phyloP scores from a whole-genome alignment of 2,329 filamentous ascomycete genomes.

The Aspergillus aculeatinus region DNA sequence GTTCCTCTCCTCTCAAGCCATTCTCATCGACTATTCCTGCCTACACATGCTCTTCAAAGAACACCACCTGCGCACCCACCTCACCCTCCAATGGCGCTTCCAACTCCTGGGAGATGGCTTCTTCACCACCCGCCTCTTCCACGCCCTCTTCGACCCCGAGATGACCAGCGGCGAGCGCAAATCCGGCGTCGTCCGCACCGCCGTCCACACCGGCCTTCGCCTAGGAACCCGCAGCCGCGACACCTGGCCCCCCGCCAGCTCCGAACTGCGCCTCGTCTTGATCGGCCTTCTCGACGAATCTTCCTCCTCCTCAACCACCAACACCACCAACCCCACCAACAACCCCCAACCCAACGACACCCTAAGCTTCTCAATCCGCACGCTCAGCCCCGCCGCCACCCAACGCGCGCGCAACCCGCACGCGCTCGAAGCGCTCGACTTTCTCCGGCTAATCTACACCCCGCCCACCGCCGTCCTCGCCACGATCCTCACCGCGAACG shows the following conservation, averaged over 20 bases:
- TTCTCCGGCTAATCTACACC: conserved; percentile 82
- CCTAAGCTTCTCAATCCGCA: conserved; percentile 79
- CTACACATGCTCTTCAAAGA: conserved; percentile 73
- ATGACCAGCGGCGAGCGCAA: conserved; percentile 75
- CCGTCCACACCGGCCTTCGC: conserved; percentile 76
- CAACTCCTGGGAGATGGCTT: conserved; percentile 81
- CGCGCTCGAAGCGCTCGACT: conserved; percentile 86
- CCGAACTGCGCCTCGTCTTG: conserved; percentile 83
- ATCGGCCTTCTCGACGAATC: conserved; percentile 82
- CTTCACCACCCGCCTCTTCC: conserved; percentile 75
- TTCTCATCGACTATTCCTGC: conserved; percentile 73
- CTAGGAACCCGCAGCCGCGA: conserved; percentile 74
- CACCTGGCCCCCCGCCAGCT: conserved; percentile 90
- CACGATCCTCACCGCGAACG: conserved; percentile 67
- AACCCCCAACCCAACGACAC: conserved; percentile 55
- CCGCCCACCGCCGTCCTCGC: conserved; percentile 68
- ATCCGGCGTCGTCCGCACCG: conserved; percentile 65
- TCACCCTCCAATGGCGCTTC: conserved; percentile 74
- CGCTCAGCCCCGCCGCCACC: conserved; percentile 75
- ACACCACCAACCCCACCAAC: background rate
- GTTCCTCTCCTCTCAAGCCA: conserved; percentile 70
- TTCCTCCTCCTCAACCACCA: background rate
- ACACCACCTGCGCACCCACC: conserved; percentile 69
- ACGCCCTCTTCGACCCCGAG: conserved; percentile 81
- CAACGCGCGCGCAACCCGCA: conserved; percentile 78